These are phyloP conservation scores for Anthracocystis walkeri DNA, from an alignment of 1,284 basidiomycete genomes.

Conservation along the genomic window DNA sequence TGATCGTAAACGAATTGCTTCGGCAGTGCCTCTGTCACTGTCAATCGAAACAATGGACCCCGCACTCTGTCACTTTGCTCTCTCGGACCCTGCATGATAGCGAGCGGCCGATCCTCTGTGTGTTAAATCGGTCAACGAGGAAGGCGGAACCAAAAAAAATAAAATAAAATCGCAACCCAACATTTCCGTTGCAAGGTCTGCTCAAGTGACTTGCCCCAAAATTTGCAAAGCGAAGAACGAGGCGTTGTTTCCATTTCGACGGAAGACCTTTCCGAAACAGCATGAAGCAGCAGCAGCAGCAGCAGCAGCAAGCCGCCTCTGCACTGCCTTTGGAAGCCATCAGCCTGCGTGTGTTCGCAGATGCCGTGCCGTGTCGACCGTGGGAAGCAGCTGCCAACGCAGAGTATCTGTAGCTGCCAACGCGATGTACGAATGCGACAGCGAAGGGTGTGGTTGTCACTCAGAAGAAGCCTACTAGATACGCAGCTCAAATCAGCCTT, in stretches of 20 bases:
- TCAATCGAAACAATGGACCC: background rate
- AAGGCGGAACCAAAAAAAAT: too few relatives aligned
- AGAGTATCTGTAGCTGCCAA: background rate
- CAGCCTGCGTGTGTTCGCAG: background rate
- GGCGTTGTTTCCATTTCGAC: too few relatives aligned
- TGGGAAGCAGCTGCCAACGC: background rate
- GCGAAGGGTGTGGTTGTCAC: background rate
- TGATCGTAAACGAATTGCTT: background rate
- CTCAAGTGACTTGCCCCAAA: constrained; percentile 40
- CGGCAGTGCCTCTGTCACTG: background rate
- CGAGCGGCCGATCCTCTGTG: too few relatives aligned
- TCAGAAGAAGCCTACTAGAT: background rate
- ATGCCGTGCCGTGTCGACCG: background rate
- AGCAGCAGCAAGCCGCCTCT: background rate
- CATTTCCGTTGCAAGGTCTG: constrained; percentile 10
- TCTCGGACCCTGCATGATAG: constrained; percentile 1
- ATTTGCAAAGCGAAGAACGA: constrained; percentile 11
- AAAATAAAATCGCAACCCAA: constrained; percentile 11
- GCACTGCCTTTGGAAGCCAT: background rate
- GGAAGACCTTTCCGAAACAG: background rate
- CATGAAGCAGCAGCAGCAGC: too few relatives aligned
- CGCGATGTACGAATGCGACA: background rate
- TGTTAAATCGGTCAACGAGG: too few relatives aligned
- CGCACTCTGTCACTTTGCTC: background rate
- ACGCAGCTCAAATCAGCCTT: too few relatives aligned